Evolutionary conservation across 2,329 filamentous ascomycete species (phyloP).

Genomic region (Pseudocercospora ulei): DNA sequence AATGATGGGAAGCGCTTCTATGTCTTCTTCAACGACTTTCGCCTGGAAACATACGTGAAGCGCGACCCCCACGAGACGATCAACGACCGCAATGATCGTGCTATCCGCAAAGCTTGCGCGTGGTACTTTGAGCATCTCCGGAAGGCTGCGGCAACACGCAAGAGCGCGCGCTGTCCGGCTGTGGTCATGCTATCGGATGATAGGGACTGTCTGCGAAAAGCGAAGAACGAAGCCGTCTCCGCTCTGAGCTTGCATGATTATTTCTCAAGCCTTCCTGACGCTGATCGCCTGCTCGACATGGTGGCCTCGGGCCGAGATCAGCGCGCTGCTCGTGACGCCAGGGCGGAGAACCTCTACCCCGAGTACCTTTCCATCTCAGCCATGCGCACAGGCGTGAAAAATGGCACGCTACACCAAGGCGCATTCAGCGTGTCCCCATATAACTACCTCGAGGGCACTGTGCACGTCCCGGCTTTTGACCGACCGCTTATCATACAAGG

Average conservation of each 20-base stretch:
- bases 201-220: conserved; percentile 73
- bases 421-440: conserved; percentile 94
- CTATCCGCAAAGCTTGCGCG: conserved; percentile 71
- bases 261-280: conserved; percentile 72
- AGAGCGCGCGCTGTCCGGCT: conserved; percentile 53
- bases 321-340: conserved; percentile 54
- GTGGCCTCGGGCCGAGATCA: conserved; percentile 69
- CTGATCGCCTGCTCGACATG: conserved; percentile 82
- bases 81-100: conserved; percentile 92
- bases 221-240: conserved; percentile 62
- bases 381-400: conserved; percentile 88
- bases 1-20: conserved; percentile 97
- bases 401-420: conserved; percentile 81
- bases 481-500: conserved; percentile 81
- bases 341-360: conserved; percentile 67
- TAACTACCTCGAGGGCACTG: conserved; percentile 91
- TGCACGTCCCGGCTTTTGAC: conserved; percentile 81
- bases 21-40: conserved; percentile 98
- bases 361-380: conserved; percentile 84
- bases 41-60: conserved; percentile 76
- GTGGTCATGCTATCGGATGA: conserved; percentile 94
- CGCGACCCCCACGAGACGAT: conserved; percentile 71
- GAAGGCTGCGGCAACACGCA: conserved; percentile 49
- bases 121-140: conserved; percentile 84
- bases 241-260: conserved; percentile 62